Conservation (phyloP, 2,329 filamentous ascomycete species). For the Pseudopyrenochaeta lycopersici region DNA sequence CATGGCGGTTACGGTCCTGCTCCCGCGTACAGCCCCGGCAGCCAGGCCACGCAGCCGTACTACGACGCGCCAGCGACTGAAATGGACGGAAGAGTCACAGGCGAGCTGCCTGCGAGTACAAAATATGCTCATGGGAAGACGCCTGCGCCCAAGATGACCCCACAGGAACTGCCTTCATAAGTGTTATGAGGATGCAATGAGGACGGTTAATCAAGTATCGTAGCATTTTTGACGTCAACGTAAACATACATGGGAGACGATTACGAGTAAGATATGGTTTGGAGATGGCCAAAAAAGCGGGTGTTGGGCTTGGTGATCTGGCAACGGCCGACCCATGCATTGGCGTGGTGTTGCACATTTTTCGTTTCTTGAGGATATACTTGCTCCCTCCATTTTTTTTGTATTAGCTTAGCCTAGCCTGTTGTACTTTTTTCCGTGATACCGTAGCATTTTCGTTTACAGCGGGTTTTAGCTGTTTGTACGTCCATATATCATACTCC, state of each 20-base stretch:
- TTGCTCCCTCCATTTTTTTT: neutral
- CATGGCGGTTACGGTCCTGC: neutral
- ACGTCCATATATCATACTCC: too few relatives aligned
- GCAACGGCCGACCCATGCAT: too few relatives aligned
- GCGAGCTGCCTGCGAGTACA: conserved; percentile 21
- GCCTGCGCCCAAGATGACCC: neutral
- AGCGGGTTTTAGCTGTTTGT: neutral
- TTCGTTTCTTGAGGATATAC: neutral
- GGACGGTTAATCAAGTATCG: neutral
- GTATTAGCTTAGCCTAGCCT: neutral
- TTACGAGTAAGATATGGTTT: too few relatives aligned
- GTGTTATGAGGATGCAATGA: neutral
- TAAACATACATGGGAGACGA: too few relatives aligned
- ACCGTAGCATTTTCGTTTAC: neutral
- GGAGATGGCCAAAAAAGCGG: neutral
- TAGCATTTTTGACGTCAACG: too few relatives aligned
- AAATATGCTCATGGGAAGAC: conserved; percentile 25
- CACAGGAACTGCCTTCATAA: neutral
- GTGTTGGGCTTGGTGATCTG: neutral
- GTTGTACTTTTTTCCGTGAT: neutral
- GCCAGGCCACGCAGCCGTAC: conserved; percentile 3
- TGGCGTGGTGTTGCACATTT: too few relatives aligned
- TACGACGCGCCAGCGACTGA: conserved; percentile 6
- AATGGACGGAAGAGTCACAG: conserved; percentile 11
- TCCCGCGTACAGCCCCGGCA: neutral